Evolutionary conservation across 1,284 basidiomycete species (phyloP), one percentile per base, ranked within the genome.

Genomic region (Golubevia sp.): DNA sequence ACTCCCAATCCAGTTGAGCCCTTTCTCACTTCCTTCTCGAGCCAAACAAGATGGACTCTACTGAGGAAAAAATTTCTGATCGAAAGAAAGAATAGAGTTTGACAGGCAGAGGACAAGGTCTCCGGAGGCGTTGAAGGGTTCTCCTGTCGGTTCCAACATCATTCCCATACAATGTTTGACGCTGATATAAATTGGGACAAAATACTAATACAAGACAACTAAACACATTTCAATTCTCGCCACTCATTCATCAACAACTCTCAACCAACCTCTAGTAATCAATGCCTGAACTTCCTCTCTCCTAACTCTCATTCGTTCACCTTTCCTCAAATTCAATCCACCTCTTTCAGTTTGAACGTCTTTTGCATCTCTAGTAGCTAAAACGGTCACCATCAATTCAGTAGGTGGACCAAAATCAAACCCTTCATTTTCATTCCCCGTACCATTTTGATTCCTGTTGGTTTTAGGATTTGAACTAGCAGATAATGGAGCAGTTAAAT

Each of bases 371-470:
- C 64, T 59, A n/a, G 55, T 56, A 2, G 66, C 68, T n/a, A 73
- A 53, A 34, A 75, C 68, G 21, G 63, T 65, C 30, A 75, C 62
- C 63, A 75, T 67, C n/a, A 75, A 49, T 51, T 75, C 73, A 21
- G 64, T 61, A 3, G 71, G 71, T 38, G 73, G 71, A 13, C 64
- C 66, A 4, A 68, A 27, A 26, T 70, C 24, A 5, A 25, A 25
- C 55, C 66, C 15, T 27, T 20, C 21, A 18, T 23, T 8, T 44
- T 21, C 24, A 63, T 55, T n/a, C 55, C 44, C 15, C 54, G 54
- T 18, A 50, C 58, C n/a, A 30, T 54, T 23, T 58, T 49, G 13
- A 54, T 56, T 2, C 27, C 34, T 15, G 30, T 20, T n/a, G 15
- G 44, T 48, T 49, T 21, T 21, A 15, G 34, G 25, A 20, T n/a